Conservation (phyloP, 2,329 filamentous ascomycete genomes). For the Microascus cirrosus region DNA sequence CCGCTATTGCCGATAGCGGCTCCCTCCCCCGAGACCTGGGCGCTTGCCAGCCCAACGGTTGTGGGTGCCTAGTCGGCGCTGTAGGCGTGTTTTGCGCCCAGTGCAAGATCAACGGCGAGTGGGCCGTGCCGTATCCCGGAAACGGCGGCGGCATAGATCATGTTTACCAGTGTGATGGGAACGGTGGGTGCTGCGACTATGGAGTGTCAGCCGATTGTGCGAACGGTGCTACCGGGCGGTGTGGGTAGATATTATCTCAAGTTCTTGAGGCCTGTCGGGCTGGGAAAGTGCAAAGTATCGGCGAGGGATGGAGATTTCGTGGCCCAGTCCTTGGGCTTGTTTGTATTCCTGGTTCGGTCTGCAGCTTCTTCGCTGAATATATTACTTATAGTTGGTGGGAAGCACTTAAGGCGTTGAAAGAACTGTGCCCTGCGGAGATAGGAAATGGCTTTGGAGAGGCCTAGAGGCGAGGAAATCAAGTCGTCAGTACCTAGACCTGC, state of each 20-base stretch:
- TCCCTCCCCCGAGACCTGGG: background rate
- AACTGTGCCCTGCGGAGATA: no score
- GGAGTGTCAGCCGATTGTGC: conserved; percentile 10
- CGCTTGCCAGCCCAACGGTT: conserved; percentile 2
- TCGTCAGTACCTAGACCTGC: no score
- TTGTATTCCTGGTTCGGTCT: no score
- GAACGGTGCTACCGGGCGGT: background rate
- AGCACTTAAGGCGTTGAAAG: no score
- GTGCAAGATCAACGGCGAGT: background rate
- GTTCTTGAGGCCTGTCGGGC: no score
- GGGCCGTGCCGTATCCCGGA: background rate
- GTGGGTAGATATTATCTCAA: background rate
- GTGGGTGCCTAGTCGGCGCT: background rate
- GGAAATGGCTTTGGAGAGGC: no score
- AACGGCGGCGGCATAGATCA: conserved; percentile 5
- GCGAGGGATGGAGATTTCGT: no score
- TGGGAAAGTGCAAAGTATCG: background rate
- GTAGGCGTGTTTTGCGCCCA: conserved; percentile 4
- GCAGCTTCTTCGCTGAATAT: no score
- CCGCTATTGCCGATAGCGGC: background rate
- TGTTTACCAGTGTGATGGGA: conserved; percentile 11
- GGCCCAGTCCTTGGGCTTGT: no score
- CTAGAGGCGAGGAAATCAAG: no score
- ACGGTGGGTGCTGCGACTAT: conserved; percentile 11
- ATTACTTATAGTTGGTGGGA: no score